Evolutionary conservation across 106 monocot genomes (phyloP).

Genomic region (Hemerocallis citrina): DNA sequence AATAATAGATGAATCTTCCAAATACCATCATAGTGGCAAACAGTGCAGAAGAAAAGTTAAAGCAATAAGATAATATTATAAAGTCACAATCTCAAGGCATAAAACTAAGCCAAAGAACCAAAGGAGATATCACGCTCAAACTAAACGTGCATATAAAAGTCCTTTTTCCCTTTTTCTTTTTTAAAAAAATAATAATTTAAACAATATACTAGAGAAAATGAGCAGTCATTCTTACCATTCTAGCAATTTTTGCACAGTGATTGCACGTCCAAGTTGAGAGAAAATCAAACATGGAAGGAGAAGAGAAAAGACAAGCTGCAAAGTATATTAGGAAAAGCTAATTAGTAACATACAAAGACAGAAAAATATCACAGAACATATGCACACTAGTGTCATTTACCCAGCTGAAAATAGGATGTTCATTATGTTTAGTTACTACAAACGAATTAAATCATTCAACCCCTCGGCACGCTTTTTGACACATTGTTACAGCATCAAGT

Average conservation of each 20-base stretch:
- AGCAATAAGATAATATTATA: not conserved
- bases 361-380: not conserved
- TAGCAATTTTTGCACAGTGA: slow-evolving; percentile 44
- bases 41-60: not conserved
- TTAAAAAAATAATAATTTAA: too few species aligned
- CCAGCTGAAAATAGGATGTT: not conserved
- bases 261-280: slow-evolving; percentile 61
- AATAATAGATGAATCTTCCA: not conserved
- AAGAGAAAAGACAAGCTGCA: slow-evolving; percentile 59
- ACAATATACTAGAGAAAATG: not conserved
- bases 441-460: too few species aligned
- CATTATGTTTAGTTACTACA: too few species aligned
- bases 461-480: not conserved
- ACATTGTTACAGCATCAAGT: not conserved
- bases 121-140: not conserved
- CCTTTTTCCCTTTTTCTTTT: not conserved
- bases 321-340: not conserved
- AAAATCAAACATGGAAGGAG: slow-evolving; percentile 59
- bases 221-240: slow-evolving; percentile 30
- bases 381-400: not conserved
- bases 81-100: not conserved
- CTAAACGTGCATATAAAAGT: not conserved
- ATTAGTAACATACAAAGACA: not conserved
- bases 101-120: not conserved
- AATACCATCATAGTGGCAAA: not conserved